Base-by-base conservation (phyloP, 108 stramenopile species). In the Fragilariopsis cylindrus region DNA sequence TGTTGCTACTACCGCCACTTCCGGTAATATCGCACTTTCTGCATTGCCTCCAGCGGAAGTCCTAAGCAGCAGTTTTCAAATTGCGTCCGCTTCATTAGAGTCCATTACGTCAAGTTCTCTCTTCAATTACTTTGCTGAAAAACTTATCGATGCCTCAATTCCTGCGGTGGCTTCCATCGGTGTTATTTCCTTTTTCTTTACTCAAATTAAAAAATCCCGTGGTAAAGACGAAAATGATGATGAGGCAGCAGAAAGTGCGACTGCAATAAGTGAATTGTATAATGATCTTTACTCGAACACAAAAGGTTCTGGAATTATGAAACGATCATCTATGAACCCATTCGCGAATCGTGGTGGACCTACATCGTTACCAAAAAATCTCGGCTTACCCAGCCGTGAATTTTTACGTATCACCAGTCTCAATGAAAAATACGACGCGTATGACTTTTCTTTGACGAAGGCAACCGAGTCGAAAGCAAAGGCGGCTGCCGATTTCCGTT, bases 251-350 rank as follows among this genome's bases (percentile, higher is more conserved):
- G 71, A 71, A 16, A 43, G 39, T 13, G 48, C 76, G 48, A 81
- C 77, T 48, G 79, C 92, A 1, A 81, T 87, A 6, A 76, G 86
- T 44, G 80, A 86, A 71, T 81, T 94, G 44, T 94, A 94, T 81
- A 85, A 85, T 58, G 93, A 94, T 70, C 74, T 94, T 43, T 94
- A 94, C 65, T 86, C 84, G 4, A 80, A 67, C 21, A 73, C 80
- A 47, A 71, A 79, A 69, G 16, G 64, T 43, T 30, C 55, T 9
- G 49, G 18, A 13, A 70, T 15, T 8, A 7, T 19, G 12, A 53
- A 40, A 53, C 44, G 48, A 12, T 55, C 56, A n/a, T 45, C 60
- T 3, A 48, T 68, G 58, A 19, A 47, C 19, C 64, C 52, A 12
- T 68, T 60, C 9, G 72, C 57, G 21, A 55, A 58, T 58, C 54